Conservation (phyloP, 2,329 filamentous ascomycete species). For the Ambrosiella cleistominuta region DNA sequence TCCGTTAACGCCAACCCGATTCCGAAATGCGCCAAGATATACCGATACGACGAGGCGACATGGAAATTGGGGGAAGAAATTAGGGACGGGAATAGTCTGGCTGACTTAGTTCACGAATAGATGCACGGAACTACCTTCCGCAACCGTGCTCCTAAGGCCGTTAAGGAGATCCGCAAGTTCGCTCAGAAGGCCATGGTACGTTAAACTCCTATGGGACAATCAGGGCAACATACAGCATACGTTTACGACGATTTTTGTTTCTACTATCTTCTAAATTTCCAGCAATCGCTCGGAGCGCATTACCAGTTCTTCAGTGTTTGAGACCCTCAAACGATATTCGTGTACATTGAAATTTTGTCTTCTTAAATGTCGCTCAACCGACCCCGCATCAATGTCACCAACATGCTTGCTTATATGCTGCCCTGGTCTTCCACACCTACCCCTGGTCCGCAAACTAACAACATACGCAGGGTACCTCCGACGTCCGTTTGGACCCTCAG, state of each 20-base stretch:
- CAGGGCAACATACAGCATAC: slow-evolving; percentile 1
- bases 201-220: slow-evolving; percentile 9
- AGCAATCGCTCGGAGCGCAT: too few relatives aligned
- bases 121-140: slow-evolving; percentile 97
- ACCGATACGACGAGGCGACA: background rate
- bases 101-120: slow-evolving; percentile 33
- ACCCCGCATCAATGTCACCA: too few relatives aligned
- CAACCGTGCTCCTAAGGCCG: slow-evolving; percentile 94
- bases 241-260: too few relatives aligned
- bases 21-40: background rate
- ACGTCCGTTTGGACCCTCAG: slow-evolving; percentile 95
- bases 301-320: too few relatives aligned
- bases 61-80: background rate
- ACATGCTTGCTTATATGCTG: background rate
- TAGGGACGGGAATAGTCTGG: slow-evolving; percentile 12
- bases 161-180: slow-evolving; percentile 99
- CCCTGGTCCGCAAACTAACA: background rate
- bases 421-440: background rate
- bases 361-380: too few relatives aligned
- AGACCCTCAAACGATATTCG: background rate
- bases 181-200: slow-evolving; percentile 91
- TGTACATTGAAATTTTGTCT: too few relatives aligned
- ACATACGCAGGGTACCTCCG: slow-evolving; percentile 60
- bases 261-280: too few relatives aligned
- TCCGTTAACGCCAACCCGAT: slow-evolving; percentile 18